phyloP scores from a whole-genome alignment of 805 yeast genomes.

The Schwanniomyces yamadae region DNA sequence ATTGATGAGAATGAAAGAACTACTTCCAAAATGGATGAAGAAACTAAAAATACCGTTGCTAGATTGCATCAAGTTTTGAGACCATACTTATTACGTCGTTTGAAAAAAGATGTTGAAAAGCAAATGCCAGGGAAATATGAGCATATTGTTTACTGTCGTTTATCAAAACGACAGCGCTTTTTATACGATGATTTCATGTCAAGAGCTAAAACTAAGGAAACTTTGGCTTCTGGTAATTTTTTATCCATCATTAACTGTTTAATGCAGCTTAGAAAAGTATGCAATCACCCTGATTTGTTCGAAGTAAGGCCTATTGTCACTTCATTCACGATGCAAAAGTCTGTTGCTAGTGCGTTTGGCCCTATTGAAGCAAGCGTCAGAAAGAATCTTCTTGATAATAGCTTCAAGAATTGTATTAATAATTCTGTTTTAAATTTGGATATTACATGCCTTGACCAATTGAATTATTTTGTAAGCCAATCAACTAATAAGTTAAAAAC shows the following conservation, averaged over 20 bases:
- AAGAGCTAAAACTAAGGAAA: slow-evolving; percentile 90
- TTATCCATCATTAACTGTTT: slow-evolving; percentile 92
- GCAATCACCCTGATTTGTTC: slow-evolving; percentile 94
- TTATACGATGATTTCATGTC: slow-evolving; percentile 97
- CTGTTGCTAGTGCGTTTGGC: slow-evolving; percentile 54
- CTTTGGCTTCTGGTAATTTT: slow-evolving; percentile 91
- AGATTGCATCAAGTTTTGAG: slow-evolving; percentile 91
- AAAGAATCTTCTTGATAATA: slow-evolving; percentile 19
- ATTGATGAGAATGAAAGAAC: slow-evolving; percentile 39
- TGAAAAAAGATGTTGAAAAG: slow-evolving; percentile 95
- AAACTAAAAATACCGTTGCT: slow-evolving; percentile 80
- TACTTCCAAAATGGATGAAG: slow-evolving; percentile 54
- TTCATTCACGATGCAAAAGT: slow-evolving; percentile 71
- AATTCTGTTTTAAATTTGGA: slow-evolving; percentile 60
- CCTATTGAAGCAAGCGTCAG: slow-evolving; percentile 36
- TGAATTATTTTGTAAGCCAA: slow-evolving; percentile 47
- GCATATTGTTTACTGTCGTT: slow-evolving; percentile 87
- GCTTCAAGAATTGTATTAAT: slow-evolving; percentile 33
- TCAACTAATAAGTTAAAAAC: slow-evolving; percentile 48
- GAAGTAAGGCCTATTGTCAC: slow-evolving; percentile 95
- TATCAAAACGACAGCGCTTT: slow-evolving; percentile 88
- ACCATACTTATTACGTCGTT: slow-evolving; percentile 86
- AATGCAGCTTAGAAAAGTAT: slow-evolving; percentile 96
- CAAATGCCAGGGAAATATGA: slow-evolving; percentile 99
- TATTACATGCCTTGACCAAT: slow-evolving; percentile 45